Conservation (phyloP, 345 rosid genomes). For the Melaleuca quinquenervia region DNA sequence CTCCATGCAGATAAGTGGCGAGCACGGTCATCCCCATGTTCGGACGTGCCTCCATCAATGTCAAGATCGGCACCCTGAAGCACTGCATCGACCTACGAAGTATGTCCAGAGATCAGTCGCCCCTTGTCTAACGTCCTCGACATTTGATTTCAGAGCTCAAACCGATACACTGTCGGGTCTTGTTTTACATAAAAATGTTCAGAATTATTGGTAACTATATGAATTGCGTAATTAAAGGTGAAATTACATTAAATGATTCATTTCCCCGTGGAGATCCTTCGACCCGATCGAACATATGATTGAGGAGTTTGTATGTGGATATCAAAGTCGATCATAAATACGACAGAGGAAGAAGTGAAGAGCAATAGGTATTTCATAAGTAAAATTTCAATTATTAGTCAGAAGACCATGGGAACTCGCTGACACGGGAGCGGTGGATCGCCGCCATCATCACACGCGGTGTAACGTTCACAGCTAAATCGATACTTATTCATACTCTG, state of each 20-base stretch:
- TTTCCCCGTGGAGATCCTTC: not conserved
- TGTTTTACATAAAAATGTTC: not conserved
- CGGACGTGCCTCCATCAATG: not conserved
- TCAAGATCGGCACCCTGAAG: not conserved
- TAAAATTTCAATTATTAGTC: not conserved
- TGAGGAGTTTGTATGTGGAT: not conserved
- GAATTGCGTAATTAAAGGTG: too few relatives aligned
- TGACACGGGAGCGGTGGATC: not conserved
- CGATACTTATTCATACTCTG: not conserved
- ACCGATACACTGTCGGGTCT: not conserved
- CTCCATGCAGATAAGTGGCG: not conserved
- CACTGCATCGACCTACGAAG: not conserved
- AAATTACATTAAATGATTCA: not conserved
- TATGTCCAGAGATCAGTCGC: not conserved
- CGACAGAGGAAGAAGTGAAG: not conserved
- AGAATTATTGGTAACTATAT: too few relatives aligned
- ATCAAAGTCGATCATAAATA: not conserved
- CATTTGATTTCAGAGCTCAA: not conserved
- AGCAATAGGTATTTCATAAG: not conserved
- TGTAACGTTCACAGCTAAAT: not conserved
- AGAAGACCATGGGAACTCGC: not conserved
- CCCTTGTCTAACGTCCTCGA: not conserved
- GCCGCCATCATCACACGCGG: not conserved
- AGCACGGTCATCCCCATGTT: not conserved
- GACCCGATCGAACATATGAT: not conserved